Evolutionary conservation across 306 rosid genomes (phyloP), one percentile per base, ranked within the genome.

Genomic region (Macrotyloma uniflorum): DNA sequence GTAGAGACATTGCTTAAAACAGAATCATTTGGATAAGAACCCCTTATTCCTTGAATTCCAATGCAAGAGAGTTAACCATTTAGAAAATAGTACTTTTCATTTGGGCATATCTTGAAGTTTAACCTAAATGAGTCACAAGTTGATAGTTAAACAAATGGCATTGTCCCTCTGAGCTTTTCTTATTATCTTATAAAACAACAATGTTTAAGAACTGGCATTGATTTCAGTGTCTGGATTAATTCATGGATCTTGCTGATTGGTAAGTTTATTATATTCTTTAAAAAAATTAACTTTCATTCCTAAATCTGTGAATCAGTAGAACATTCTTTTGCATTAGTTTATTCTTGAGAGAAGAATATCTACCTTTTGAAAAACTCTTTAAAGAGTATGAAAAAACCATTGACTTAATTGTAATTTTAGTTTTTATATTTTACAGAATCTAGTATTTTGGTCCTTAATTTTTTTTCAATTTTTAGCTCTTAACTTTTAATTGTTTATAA

Each of bases 1-100:
- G 24, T 50, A 67, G 74, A 68, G 86, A 36, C 59, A n/a, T 83
- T 78, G 87, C 91, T 90, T 90, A 65, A 67, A 81, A 83, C 81
- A 87, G 91, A 80, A 62, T 49, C 68, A 30, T 69, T 11, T 76
- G 59, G 40, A 58, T 69, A 30, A 79, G 74, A 75, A 77, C 58
- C 14, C 54, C 67, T 18, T 11, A 61, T 88, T 83, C 76, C 97
- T 90, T 93, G 88, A 71, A 86, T 75, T 90, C 80, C 80, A 93
- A 86, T 89, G 87, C 92, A 93, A 93, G 97, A 83, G 26, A 75
- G 72, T 55, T 14, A 68, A 24, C 75, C 65, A 70, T 59, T 32
- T 49, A 65, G 55, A 72, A 68, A 36, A 36, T 8, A 20, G 45
- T 74, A 33, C 24, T 79, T 58, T 36, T 13, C 15, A 42, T 43